A percentile compares a stretch with the other conserved stretches of the same genome.
These are phyloP conservation scores for Martiniozyma abietophila DNA, from an alignment of 805 yeast species.

Conservation along the genomic window DNA sequence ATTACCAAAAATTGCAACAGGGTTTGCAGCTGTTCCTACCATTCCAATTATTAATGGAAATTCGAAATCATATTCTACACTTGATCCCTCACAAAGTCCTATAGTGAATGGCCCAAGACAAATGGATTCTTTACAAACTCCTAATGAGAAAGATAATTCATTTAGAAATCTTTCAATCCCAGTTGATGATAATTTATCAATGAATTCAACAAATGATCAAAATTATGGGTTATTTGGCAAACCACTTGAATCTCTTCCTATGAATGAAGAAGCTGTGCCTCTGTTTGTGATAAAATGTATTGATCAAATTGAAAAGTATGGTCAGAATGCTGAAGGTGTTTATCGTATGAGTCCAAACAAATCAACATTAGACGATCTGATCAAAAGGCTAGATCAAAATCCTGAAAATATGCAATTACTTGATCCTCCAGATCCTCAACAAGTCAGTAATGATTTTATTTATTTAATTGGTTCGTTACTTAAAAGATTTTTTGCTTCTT, in stretches of 20 bases:
- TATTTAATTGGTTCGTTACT: slow-evolving; percentile 81
- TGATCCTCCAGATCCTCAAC: slow-evolving; percentile 45
- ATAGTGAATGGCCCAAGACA: slow-evolving; percentile 20
- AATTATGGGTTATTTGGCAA: slow-evolving; percentile 75
- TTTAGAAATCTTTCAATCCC: background rate
- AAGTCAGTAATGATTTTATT: slow-evolving; percentile 68
- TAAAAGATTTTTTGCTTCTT: slow-evolving; percentile 70
- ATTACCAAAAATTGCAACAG: background rate
- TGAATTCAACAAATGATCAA: slow-evolving; percentile 2
- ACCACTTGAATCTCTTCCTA: slow-evolving; percentile 69
- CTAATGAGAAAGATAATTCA: background rate
- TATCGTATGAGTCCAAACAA: slow-evolving; percentile 80
- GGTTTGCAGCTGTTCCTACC: slow-evolving; percentile 5
- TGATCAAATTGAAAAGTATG: slow-evolving; percentile 75
- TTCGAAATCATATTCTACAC: slow-evolving; percentile 15
- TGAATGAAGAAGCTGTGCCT: slow-evolving; percentile 89
- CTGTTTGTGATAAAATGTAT: slow-evolving; percentile 83
- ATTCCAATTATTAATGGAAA: background rate
- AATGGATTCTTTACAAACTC: slow-evolving; percentile 7
- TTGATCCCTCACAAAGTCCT: slow-evolving; percentile 20
- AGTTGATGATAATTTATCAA: slow-evolving; percentile 11
- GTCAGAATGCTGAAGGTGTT: slow-evolving; percentile 80
- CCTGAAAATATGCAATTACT: slow-evolving; percentile 50
- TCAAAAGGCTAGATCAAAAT: slow-evolving; percentile 62
- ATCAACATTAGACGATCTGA: slow-evolving; percentile 62